Percentiles rank a stretch among this genome's conserved stretches.
Evolutionary conservation across 169 alveolate genomes (phyloP).

Genomic region (Eimeria zaria): DNA sequence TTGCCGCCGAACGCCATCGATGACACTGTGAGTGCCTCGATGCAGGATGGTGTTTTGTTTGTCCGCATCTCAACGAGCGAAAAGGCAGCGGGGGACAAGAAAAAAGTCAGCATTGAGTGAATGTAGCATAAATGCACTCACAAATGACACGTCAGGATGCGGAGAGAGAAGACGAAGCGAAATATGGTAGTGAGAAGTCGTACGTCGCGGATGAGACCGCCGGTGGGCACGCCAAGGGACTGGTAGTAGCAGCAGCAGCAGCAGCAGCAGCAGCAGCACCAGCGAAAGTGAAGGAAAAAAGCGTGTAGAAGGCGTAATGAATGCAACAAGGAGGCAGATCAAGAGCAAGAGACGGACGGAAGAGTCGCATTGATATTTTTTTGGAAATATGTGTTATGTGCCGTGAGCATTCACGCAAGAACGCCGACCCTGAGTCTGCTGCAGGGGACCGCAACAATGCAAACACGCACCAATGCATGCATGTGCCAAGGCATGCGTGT

Average conservation of each 20-base stretch:
- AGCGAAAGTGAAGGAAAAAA: neutral
- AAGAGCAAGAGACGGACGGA: neutral
- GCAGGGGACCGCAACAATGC: too few species aligned
- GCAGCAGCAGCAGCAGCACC: neutral
- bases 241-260: neutral
- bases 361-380: neutral
- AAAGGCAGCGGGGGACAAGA: constrained; percentile 6
- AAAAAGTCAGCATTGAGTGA: constrained; percentile 34
- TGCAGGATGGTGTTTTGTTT: constrained; percentile 78
- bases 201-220: neutral
- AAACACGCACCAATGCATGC: neutral
- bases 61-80: constrained; percentile 60
- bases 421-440: neutral
- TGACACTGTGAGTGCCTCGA: constrained; percentile 77
- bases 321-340: neutral
- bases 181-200: too few species aligned
- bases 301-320: neutral
- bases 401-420: neutral
- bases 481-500: neutral
- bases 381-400: too few species aligned
- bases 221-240: neutral
- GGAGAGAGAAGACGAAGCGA: neutral
- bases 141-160: neutral
- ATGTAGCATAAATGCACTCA: neutral
- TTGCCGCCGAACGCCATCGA: constrained; percentile 75